Percentiles rank a stretch among this genome's conserved stretches.
Conservation (phyloP, 805 yeast species). For the Candida chauliodis region DNA sequence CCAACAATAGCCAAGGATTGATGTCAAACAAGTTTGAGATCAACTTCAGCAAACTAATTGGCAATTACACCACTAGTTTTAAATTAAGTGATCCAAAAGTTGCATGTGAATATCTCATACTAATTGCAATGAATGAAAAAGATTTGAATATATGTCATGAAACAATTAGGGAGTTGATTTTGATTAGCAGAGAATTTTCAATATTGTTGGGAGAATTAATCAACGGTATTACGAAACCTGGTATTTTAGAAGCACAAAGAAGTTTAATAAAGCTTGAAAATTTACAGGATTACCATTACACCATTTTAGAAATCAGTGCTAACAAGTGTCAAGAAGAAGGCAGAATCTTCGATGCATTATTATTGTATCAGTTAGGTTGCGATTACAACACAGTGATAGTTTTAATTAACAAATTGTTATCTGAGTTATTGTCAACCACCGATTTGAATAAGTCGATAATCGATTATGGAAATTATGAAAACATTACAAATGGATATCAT, state of each 20-base stretch:
- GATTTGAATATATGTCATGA: conserved; percentile 66
- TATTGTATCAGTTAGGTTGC: conserved; percentile 82
- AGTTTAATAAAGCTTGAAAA: conserved; percentile 55
- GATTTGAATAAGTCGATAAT: conserved; percentile 62
- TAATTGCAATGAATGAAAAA: conserved; percentile 54
- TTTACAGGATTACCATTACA: conserved; percentile 57
- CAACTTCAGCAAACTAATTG: conserved; percentile 63
- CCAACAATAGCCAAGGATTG: conserved; percentile 34
- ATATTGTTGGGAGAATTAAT: conserved; percentile 75
- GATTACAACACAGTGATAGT: conserved; percentile 79
- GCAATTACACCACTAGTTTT: conserved; percentile 78
- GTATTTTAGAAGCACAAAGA: conserved; percentile 78
- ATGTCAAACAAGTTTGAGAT: conserved; percentile 30
- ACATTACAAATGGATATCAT: too few relatives aligned
- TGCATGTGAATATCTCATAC: conserved; percentile 83
- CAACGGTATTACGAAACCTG: conserved; percentile 76
- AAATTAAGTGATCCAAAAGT: conserved; percentile 82
- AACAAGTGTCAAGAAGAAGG: conserved; percentile 89
- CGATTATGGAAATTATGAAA: conserved; percentile 37
- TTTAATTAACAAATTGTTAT: conserved; percentile 69
- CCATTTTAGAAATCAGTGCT: conserved; percentile 83
- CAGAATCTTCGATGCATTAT: conserved; percentile 75
- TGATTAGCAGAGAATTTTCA: conserved; percentile 81
- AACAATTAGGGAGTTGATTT: conserved; percentile 76
- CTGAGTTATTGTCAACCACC: conserved; percentile 70